phyloP scores from a whole-genome alignment of 768 basidiomycete genomes.

The Collybiopsis luxurians region DNA sequence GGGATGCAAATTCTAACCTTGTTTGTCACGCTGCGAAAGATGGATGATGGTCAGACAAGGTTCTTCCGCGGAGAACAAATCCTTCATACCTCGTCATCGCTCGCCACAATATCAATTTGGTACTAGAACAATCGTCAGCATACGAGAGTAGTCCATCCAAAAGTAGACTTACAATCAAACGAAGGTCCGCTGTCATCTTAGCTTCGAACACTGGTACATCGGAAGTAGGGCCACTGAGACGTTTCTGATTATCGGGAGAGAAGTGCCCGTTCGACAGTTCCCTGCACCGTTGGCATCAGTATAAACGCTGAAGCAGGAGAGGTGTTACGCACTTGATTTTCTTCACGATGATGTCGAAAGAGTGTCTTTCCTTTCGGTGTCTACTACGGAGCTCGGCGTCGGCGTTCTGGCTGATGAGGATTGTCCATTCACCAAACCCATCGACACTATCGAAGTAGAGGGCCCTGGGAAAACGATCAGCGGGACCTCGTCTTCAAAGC shows the following conservation, averaged over 20 bases:
- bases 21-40: slow-evolving; percentile 16
- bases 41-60: neutral
- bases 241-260: slow-evolving; percentile 66
- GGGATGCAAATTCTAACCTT: slow-evolving; percentile 10
- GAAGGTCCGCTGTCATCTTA: slow-evolving; percentile 54
- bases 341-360: slow-evolving; percentile 56
- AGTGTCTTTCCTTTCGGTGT: slow-evolving; percentile 40
- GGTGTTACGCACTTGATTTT: slow-evolving; percentile 54
- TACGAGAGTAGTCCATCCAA: neutral
- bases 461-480: slow-evolving; percentile 26
- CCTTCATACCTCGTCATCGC: slow-evolving; percentile 21
- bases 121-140: slow-evolving; percentile 10
- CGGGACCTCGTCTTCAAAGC: neutral
- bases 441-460: slow-evolving; percentile 56
- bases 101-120: slow-evolving; percentile 17
- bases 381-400: slow-evolving; percentile 47
- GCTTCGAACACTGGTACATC: slow-evolving; percentile 67
- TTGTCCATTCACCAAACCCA: slow-evolving; percentile 64
- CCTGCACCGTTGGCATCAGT: slow-evolving; percentile 28
- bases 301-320: neutral
- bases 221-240: slow-evolving; percentile 39
- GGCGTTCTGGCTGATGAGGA: slow-evolving; percentile 52
- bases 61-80: neutral
- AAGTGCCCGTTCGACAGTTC: slow-evolving; percentile 71
- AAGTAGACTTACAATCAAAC: slow-evolving; percentile 42